Percentiles rank a stretch among this genome's conserved stretches.
These are phyloP conservation scores for Schwanniomyces sp. DNA, from an alignment of 805 yeast species.

Conservation along the genomic window DNA sequence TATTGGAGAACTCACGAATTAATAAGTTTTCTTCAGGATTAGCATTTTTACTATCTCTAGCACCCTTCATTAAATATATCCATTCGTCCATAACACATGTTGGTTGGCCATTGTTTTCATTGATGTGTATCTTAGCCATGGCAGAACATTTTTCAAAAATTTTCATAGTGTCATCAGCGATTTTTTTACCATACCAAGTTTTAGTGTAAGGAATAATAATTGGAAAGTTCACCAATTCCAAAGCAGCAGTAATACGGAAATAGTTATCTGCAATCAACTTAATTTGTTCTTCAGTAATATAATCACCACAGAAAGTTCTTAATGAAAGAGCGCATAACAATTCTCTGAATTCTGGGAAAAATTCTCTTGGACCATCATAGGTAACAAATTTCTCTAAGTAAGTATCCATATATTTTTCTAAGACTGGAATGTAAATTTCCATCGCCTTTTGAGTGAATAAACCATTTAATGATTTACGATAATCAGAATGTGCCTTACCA, in stretches of 20 bases:
- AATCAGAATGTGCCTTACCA: constrained; percentile 93
- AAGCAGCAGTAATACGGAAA: constrained; percentile 89
- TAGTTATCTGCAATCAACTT: constrained; percentile 88
- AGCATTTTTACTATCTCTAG: constrained; percentile 50
- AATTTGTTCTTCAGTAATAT: constrained; percentile 90
- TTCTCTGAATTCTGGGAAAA: constrained; percentile 94
- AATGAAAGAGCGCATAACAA: constrained; percentile 91
- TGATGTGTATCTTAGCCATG: constrained; percentile 76
- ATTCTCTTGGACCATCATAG: constrained; percentile 65
- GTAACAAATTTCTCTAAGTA: constrained; percentile 71
- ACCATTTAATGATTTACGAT: constrained; percentile 87
- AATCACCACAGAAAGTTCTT: constrained; percentile 93
- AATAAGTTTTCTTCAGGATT: constrained; percentile 55
- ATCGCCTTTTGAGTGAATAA: constrained; percentile 84
- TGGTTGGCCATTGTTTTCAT: constrained; percentile 70
- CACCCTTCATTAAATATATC: constrained; percentile 82
- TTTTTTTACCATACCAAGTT: constrained; percentile 95
- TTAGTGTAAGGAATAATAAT: constrained; percentile 93
- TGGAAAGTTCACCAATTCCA: constrained; percentile 97
- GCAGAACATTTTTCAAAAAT: constrained; percentile 88
- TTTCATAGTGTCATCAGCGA: constrained; percentile 93
- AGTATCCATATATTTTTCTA: constrained; percentile 80
- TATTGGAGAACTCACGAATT: constrained; percentile 82
- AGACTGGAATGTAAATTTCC: constrained; percentile 78
- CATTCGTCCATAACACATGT: constrained; percentile 94